Base-by-base conservation (phyloP, 1,284 basidiomycete species). In the Cryptococcus sp. region DNA sequence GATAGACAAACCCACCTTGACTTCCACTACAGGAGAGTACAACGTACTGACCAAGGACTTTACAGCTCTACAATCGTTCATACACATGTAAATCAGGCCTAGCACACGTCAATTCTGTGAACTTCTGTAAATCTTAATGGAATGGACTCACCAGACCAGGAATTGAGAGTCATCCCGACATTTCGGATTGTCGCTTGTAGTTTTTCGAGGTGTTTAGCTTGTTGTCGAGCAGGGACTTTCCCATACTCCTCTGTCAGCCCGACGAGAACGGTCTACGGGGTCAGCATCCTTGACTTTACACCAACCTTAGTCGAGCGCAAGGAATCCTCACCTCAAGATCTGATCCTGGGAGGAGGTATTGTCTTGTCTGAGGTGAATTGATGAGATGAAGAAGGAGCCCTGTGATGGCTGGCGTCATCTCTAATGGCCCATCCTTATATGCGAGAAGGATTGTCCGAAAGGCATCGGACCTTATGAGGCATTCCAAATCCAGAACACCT, bases 11-110 rank as follows among this genome's bases (percentile, higher is more conserved):
- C 38, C 10, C n/a, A 93, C 92, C 72, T 91, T 82, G 52, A 90
- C 88, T 50, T 91, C 87, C 15, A 89, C 79, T 1, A 89, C 88
- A 4, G 94, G 93, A 76, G 97, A 89, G 58, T 86, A 84, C 48
- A 99, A 79, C 0, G 89, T 90, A 66, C 92, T 83, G 34, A 98
- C 83, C 30, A 98, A 79, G 4, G 89, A 87, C 43, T 86, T 83
- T 58, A 99, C 86, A 0, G 93, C 90, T 15, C 85, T 80, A 79
- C 88, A 87, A 65, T 90, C 84, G 70, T 94, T 83, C 83, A 94
- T 86, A 75, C 91, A 96, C 62, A 97, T 86, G 73, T 97, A 98
- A 81, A 98, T 85, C 35, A 98, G 76, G 6, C 93, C 93, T 87
- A 78, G 15, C 13, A 35, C 37, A 41, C 10, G 38, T 41, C 38